Conservation (phyloP, 257 asterid genomes). For the Capsicum chinense region DNA sequence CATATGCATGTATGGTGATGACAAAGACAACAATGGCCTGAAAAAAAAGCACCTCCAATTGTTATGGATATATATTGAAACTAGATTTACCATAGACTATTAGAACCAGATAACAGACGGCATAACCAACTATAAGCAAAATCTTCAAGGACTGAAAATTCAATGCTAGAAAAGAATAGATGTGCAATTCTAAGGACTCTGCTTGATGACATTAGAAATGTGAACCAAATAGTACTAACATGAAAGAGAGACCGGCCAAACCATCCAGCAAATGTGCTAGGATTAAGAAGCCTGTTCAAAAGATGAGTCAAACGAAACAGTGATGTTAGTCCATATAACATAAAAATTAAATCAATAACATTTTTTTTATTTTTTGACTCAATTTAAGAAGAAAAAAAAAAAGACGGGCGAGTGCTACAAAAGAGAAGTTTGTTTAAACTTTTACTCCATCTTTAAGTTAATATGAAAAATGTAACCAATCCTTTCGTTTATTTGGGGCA, state of each 20-base stretch:
- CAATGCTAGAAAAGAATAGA: constrained; percentile 12
- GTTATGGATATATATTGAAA: neutral
- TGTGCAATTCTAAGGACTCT: constrained; percentile 4
- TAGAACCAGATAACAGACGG: neutral
- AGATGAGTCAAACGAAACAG: constrained; percentile 10
- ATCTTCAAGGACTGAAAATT: neutral
- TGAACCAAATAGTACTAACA: constrained; percentile 58
- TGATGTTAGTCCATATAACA: constrained; percentile 26
- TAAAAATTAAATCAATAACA: constrained; percentile 26
- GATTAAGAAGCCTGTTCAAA: constrained; percentile 93
- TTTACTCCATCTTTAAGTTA: constrained; percentile 7
- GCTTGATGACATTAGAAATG: constrained; percentile 4
- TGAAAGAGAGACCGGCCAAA: constrained; percentile 99
- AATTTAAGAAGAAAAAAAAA: neutral
- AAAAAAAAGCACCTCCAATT: constrained; percentile 34
- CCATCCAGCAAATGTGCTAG: constrained; percentile 99
- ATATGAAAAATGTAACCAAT: neutral
- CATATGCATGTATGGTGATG: constrained; percentile 84
- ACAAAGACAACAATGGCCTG: constrained; percentile 98
- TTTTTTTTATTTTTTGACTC: neutral
- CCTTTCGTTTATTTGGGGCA: neutral
- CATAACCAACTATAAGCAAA: neutral
- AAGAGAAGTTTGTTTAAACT: neutral
- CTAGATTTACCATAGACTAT: neutral
- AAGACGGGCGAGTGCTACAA: neutral